Evolutionary conservation across 805 yeast species (phyloP), one percentile per base, ranked within the genome.

Genomic region (Metschnikowia rubicola): DNA sequence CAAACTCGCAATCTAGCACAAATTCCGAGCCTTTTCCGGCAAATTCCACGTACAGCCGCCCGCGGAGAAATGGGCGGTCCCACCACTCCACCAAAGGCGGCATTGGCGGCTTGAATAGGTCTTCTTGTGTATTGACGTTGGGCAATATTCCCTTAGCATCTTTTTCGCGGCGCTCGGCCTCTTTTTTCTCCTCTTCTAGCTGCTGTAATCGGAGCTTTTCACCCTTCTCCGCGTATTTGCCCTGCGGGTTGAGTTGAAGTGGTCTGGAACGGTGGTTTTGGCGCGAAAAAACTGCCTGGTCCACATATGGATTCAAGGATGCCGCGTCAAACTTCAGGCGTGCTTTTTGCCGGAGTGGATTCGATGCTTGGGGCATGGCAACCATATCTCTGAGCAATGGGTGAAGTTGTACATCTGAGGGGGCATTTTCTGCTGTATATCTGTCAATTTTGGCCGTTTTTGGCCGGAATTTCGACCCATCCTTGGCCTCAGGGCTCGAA

Each of bases 11-110:
- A 33, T 67, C 66, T 41, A 70, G 68, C 10, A 68, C 64, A 1
- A 67, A 42, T 11, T 58, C 53, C 11, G 39, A 30, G 2, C 53
- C 43, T 1, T 43, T 51, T 10, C 66, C 68, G 5, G 63, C 58
- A n/a, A 73, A 48, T 35, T 68, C 58, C 1, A 61, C 61, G 53
- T 78, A 75, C 35, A 60, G 60, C 3, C 64, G 63, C 28, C 68
- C 70, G 35, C 62, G 62, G 2, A 86, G 54, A 40, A 80, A 78
- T 2, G 80, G 80, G 44, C 66, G 62, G 66, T 92, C 97, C 97
- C 97, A 92, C 96, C 97, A 89, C 63, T 90, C 97, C 2, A 83
- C 65, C 2, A 47, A 51, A 0, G 96, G 96, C 1, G 91, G 90
- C 15, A 50, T 59, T 0, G 59, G 61, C 0, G 68, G 68, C 43